Base-by-base conservation (phyloP, 805 yeast genomes). In the Candida chauliodis region DNA sequence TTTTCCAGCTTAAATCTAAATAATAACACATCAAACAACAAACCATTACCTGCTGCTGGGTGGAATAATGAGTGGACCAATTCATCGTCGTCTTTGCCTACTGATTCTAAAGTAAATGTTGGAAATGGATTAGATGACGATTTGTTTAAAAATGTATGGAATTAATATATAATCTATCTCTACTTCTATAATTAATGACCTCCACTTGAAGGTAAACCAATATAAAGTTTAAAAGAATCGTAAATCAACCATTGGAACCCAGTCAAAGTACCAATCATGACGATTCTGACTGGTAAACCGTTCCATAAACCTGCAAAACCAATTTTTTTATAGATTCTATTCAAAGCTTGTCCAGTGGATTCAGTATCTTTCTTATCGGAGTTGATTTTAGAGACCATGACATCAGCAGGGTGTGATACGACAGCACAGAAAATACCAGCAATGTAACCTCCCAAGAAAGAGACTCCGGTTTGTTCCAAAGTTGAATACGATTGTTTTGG, bases 381-480 rank as follows among this genome's bases (percentile, higher is more conserved):
- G 59, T 87, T 90, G 54, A 93, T 79, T 74, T 89, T 86, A 34
- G 95, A 85, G 18, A 91, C 98, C 95, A 93, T 82, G 23, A 91
- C 97, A 63, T 91, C 99, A n/a, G 98, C 98, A 15, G 99, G 99
- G 62, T 93, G 97, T 19, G 97, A 90, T 13, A 90, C 93, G 37
- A 84, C 69, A 6, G 99, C 98, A 72, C 97, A 91, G 69, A 90
- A 78, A 40, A 93, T 81, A 81, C 98, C 99, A 8, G 98, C 99
- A 57, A 91, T 77, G 69, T 91, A 91, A 59, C 99, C 98, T 62
- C 96, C 96, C 34, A 81, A 70, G 69, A 91, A 93, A 17, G 96
- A 87, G 28, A 93, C 95, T 36, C 96, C 95, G 16, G 96, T 91
- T 66, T 93, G 97, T 55, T 83, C 82, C 30, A 81, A 49, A 30